phyloP scores from a whole-genome alignment of 2,329 filamentous ascomycete genomes.

The Diaporthe sp. region DNA sequence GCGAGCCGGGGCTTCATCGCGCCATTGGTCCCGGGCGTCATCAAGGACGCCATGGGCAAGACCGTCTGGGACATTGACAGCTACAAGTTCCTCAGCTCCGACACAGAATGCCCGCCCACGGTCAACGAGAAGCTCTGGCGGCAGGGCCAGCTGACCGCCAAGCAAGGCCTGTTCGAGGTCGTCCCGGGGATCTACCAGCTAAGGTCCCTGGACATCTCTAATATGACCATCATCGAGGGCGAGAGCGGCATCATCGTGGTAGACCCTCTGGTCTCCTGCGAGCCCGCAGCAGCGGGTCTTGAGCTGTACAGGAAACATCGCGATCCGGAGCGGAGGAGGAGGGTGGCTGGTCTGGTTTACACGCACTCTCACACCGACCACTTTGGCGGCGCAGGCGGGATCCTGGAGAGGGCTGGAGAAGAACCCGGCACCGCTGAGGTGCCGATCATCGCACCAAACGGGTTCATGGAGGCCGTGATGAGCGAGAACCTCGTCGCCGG shows the following conservation, averaged over 20 bases:
- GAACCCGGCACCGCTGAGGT: constrained; percentile 10
- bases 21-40: constrained; percentile 32
- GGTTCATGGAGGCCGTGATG: constrained; percentile 53
- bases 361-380: constrained; percentile 57
- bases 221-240: constrained; percentile 56
- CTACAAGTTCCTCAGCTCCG: constrained; percentile 47
- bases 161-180: constrained; percentile 53
- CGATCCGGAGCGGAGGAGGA: constrained; percentile 36
- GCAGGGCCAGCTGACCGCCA: constrained; percentile 48
- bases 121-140: constrained; percentile 52
- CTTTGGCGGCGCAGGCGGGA: constrained; percentile 48
- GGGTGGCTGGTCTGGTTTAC: constrained; percentile 53
- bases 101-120: constrained; percentile 42
- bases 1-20: constrained; percentile 39
- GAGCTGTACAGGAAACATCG: constrained; percentile 49
- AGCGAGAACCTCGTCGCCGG: constrained; percentile 56
- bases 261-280: constrained; percentile 52
- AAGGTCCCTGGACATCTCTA: constrained; percentile 54
- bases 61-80: constrained; percentile 48
- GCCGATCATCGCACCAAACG: constrained; percentile 51
- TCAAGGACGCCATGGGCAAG: constrained; percentile 37
- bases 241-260: constrained; percentile 53
- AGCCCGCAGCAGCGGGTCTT: constrained; percentile 51
- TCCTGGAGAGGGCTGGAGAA: constrained; percentile 33
- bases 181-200: constrained; percentile 54